These are phyloP conservation scores for Phaseolus coccineus DNA, from an alignment of 331 rosid genomes.

Conservation along the genomic window DNA sequence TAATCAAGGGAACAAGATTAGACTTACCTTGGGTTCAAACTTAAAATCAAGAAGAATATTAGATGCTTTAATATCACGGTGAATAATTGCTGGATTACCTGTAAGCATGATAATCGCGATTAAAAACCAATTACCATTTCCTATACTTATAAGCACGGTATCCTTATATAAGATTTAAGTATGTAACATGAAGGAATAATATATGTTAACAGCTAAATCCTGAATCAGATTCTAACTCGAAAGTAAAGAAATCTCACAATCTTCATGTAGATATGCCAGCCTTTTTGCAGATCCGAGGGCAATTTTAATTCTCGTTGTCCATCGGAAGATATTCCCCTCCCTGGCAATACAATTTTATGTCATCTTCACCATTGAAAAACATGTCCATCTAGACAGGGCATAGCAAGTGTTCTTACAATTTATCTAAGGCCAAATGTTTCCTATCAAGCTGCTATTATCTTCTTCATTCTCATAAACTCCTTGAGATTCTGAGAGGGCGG, in stretches of 20 bases:
- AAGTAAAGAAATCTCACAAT: slow-evolving; percentile 51
- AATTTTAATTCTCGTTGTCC: slow-evolving; percentile 59
- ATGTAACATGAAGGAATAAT: not conserved
- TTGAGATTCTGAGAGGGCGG: no score
- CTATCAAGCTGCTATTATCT: no score
- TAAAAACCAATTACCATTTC: slow-evolving; percentile 10
- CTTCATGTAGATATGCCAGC: slow-evolving; percentile 70
- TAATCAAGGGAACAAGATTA: not conserved
- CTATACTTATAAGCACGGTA: not conserved
- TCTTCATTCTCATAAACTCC: no score
- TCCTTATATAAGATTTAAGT: not conserved
- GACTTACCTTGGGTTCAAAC: slow-evolving; percentile 62
- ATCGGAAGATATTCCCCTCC: slow-evolving; percentile 43
- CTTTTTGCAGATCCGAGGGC: slow-evolving; percentile 72
- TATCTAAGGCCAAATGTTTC: no score
- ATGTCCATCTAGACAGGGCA: not conserved
- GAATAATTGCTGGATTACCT: slow-evolving; percentile 71
- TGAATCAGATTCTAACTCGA: not conserved
- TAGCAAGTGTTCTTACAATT: not conserved
- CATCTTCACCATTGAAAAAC: slow-evolving; percentile 14
- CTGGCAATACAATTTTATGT: slow-evolving; percentile 47
- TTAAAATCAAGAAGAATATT: slow-evolving; percentile 64
- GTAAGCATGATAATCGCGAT: slow-evolving; percentile 28
- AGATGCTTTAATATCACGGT: slow-evolving; percentile 71
- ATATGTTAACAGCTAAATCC: not conserved